Base-by-base conservation (phyloP, 108 stramenopile genomes). In the Skeletonema costatum region DNA sequence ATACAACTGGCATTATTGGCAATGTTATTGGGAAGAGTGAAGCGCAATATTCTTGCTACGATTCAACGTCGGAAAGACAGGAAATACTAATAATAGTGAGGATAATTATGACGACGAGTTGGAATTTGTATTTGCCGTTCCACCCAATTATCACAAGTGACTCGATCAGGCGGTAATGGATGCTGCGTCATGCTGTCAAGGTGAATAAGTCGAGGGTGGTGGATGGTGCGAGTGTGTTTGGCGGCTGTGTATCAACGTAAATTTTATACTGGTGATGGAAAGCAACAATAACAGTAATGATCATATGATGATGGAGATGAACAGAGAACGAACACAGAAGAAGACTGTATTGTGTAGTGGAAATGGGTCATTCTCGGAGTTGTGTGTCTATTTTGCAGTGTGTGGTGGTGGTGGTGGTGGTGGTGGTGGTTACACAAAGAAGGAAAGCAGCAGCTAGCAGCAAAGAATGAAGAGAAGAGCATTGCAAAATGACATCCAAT, bases 321-420 rank as follows among this genome's bases (percentile, higher is more conserved):
- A 39, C 59, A 46, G 12, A 36, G 59, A 41, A 16, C 32, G 32
- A 5, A 53, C n/a, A 42, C n/a, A 25, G 53, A 16, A n/a, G n/a
- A 70, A 66, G 59, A 36, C n/a, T 25, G 39, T 70, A 1, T 44
- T 84, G 66, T n/a, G 72, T 87, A 12, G 75, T 87, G 38, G 87
- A 87, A 53, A 83, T 87, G 84, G 87, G 87, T 14, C 84, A 87
- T 70, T 81, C 75, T 29, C 71, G 82, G 42, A 85, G 78, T 5
- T 41, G 60, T 10, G 74, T 87, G 3, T 74, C 87, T 4, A 60
- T 87, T 2, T 39, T 85, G 30, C 53, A 66, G 53, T 31, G n/a
- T n/a, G 53, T 35, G 56, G 74, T 13, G 58, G 25, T 11, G 33
- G 32, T 35, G 73, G 72, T 60, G 69, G n/a, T n/a, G n/a, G n/a